A percentile compares a stretch with the other conserved stretches of the same genome.
These are phyloP conservation scores for Claviceps lovelessii DNA, from an alignment of 2,329 filamentous ascomycete species.

Conservation along the genomic window DNA sequence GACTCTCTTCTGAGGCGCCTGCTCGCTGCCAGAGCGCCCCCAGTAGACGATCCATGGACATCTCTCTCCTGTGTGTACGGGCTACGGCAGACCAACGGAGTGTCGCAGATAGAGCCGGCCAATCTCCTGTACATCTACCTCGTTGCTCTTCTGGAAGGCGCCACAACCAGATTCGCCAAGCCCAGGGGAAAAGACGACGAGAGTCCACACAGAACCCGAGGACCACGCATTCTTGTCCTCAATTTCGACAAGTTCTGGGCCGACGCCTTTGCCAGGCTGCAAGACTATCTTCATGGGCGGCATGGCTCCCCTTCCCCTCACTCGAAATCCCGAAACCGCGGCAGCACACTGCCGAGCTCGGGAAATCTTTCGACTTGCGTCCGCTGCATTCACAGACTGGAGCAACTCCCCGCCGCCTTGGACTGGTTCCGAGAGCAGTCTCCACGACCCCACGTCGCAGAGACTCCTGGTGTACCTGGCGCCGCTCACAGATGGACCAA, in stretches of 20 bases:
- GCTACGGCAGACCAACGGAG: not conserved
- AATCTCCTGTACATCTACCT: not conserved
- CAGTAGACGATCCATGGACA: not conserved
- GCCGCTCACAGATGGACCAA: not conserved
- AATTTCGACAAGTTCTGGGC: not conserved
- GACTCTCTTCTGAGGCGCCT: not conserved
- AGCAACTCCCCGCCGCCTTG: not conserved
- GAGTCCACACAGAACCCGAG: no score
- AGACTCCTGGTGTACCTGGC: no score
- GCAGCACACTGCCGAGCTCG: not conserved
- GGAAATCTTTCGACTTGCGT: not conserved
- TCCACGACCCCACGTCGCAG: not conserved
- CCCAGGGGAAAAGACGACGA: no score
- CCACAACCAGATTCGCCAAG: not conserved
- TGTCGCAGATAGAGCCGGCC: not conserved
- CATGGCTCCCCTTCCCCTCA: not conserved
- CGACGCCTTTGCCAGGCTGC: not conserved
- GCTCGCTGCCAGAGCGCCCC: not conserved
- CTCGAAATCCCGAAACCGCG: not conserved
- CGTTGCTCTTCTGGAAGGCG: not conserved
- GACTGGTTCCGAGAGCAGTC: not conserved
- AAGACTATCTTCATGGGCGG: not conserved
- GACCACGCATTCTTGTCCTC: not conserved
- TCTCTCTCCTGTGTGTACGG: not conserved
- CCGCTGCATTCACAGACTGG: not conserved